A percentile compares a stretch with the other conserved stretches of the same genome.
phyloP scores from a whole-genome alignment of 2,329 filamentous ascomycete species.

The Dactylonectria macrodidyma region DNA sequence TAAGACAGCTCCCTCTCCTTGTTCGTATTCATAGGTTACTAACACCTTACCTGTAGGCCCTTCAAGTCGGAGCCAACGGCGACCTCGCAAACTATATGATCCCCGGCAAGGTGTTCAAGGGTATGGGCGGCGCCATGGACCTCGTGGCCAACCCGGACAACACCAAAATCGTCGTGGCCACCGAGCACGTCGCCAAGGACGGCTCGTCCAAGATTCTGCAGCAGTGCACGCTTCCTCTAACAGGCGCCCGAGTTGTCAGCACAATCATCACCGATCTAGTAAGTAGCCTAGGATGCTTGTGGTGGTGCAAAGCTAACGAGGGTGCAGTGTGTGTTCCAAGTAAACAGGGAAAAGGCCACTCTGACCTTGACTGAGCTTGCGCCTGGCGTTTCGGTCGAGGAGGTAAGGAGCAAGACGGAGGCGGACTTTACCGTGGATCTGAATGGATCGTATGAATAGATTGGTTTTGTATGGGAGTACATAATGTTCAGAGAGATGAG shows the following conservation, averaged over 20 bases:
- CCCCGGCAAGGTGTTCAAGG: constrained; percentile 88
- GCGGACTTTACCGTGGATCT: constrained; percentile 72
- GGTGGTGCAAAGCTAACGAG: constrained; percentile 23
- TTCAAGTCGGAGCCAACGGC: constrained; percentile 84
- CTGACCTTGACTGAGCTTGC: constrained; percentile 80
- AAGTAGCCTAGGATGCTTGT: constrained; percentile 51
- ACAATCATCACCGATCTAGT: constrained; percentile 83
- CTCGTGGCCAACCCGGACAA: constrained; percentile 79
- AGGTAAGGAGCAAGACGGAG: constrained; percentile 78
- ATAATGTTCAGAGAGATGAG: background rate
- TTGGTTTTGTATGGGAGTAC: background rate
- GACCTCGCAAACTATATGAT: constrained; percentile 94
- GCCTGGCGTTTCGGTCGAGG: constrained; percentile 77
- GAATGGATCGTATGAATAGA: constrained; percentile 21
- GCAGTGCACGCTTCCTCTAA: constrained; percentile 75
- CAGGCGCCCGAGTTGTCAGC: constrained; percentile 77
- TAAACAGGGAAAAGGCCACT: constrained; percentile 73
- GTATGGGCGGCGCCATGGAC: constrained; percentile 87
- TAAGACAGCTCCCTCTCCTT: constrained; percentile 44
- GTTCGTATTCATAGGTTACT: background rate
- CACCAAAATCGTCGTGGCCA: constrained; percentile 81
- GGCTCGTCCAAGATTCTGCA: constrained; percentile 77
- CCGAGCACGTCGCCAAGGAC: constrained; percentile 79
- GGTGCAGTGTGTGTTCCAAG: constrained; percentile 76
- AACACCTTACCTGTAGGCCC: constrained; percentile 59